These are phyloP conservation scores for Tuber indicum DNA, from an alignment of 495 filamentous ascomycete species.

Conservation along the genomic window DNA sequence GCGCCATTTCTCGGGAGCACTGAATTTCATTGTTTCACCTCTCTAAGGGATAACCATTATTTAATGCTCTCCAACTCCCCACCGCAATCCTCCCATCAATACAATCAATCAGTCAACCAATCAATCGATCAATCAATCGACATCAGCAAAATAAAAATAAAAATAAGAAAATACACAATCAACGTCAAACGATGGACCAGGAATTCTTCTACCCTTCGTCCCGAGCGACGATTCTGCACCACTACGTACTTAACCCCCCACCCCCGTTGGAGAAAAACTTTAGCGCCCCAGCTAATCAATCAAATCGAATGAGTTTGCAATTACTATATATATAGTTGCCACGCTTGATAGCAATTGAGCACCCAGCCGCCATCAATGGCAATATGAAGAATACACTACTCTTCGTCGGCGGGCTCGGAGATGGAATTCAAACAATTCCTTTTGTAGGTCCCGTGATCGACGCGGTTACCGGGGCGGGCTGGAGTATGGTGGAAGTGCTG, in stretches of 20 bases:
- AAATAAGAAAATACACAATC: background rate
- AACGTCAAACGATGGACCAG: background rate
- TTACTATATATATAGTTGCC: background rate
- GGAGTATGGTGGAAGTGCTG: constrained; percentile 57
- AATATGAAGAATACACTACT: constrained; percentile 58
- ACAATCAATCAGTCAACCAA: too few relatives aligned
- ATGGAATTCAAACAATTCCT: constrained; percentile 64
- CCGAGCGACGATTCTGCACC: constrained; percentile 8
- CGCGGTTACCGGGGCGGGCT: constrained; percentile 54
- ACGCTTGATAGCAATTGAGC: background rate
- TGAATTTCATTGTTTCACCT: too few relatives aligned
- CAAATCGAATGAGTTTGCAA: background rate
- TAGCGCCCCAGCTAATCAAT: background rate
- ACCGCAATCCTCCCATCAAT: background rate
- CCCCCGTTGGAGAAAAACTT: background rate
- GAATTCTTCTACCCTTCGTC: constrained; percentile 9
- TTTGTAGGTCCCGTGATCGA: constrained; percentile 51
- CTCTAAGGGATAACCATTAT: too few relatives aligned
- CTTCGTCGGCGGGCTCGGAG: constrained; percentile 77
- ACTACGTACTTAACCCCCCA: background rate
- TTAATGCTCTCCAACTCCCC: background rate
- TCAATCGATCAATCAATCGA: background rate
- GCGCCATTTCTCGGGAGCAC: too few relatives aligned
- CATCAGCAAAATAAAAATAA: background rate
- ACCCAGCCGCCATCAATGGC: background rate